phyloP scores from a whole-genome alignment of 177 flowering plant species.

The Vitis hybrid region DNA sequence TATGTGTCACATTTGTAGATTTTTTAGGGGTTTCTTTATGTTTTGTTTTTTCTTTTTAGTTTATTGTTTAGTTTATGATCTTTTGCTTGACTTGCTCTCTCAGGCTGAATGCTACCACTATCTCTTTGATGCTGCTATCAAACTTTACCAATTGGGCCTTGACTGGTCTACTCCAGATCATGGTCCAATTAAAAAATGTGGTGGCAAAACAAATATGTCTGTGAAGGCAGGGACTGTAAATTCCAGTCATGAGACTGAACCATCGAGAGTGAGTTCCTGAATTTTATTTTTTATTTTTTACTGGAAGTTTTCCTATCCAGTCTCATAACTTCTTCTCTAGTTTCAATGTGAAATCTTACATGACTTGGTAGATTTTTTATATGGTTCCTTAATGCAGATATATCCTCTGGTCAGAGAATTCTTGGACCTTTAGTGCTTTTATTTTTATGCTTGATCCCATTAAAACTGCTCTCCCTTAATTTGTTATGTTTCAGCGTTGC shows the following conservation, averaged over 20 bases:
- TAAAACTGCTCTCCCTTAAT: background rate
- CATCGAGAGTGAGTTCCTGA: constrained; percentile 34
- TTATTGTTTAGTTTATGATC: no score
- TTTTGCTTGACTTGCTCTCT: background rate
- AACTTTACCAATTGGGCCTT: constrained; percentile 76
- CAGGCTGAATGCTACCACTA: constrained; percentile 96
- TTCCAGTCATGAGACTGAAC: constrained; percentile 26
- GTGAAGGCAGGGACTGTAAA: constrained; percentile 31
- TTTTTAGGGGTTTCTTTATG: background rate
- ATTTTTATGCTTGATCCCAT: background rate
- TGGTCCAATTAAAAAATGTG: constrained; percentile 44
- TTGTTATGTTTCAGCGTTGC: constrained; percentile 63
- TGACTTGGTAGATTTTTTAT: background rate
- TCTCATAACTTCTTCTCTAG: background rate
- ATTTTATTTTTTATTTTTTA: background rate
- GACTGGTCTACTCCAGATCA: constrained; percentile 78
- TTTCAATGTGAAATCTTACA: background rate
- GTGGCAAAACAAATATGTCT: constrained; percentile 16
- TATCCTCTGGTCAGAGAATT: no score
- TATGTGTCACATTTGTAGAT: background rate
- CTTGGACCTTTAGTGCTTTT: background rate
- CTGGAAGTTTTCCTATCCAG: background rate
- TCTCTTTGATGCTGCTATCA: constrained; percentile 93
- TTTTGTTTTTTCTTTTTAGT: no score
- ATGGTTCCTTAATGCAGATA: background rate